Evolutionary conservation across 495 filamentous ascomycete genomes (phyloP), one percentile per base, ranked within the genome.

Genomic region (Hypoxylon rickii): DNA sequence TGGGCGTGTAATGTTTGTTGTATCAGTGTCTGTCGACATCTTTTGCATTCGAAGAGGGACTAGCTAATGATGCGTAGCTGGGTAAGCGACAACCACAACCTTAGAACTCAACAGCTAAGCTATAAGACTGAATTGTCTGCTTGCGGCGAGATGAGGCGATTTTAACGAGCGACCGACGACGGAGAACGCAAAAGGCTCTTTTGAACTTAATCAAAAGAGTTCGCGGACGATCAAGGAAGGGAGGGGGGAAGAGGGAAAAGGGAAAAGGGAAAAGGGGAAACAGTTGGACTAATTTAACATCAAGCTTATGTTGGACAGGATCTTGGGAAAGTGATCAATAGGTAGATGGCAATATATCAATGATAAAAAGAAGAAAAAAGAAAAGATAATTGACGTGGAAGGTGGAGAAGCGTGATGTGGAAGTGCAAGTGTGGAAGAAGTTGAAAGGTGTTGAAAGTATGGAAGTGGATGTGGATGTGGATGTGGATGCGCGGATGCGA

Each of bases 1-100:
- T 31, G 61, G 54, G 29, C 49, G 66, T 10, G 51, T 42, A 40
- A 36, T 39, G 33, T 55, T 56, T 32, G n/a, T n/a, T n/a, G 60
- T 55, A 19, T 64, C 49, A 16, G 57, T 39, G 31, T 61, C 62
- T 41, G 61, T 52, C 32, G 58, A 53, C 65, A 68, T 68, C 19
- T 37, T n/a, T 63, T 46, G 44, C 21, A 22, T 51, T 49, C 31
- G 33, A 39, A 8, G n/a, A n/a, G n/a, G n/a, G n/a, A n/a, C n/a
- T n/a, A n/a, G n/a, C n/a, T n/a, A n/a, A n/a, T n/a, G n/a, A n/a
- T n/a, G n/a, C n/a, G n/a, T n/a, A n/a, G n/a, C n/a, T n/a, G n/a
- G n/a, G n/a, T n/a, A n/a, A n/a, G n/a, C n/a, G n/a, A n/a, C n/a
- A n/a, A n/a, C n/a, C n/a, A n/a, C n/a, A n/a, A n/a, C n/a, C n/a